Conservation (phyloP, 352 stramenopile genomes). For the Globisporangium orthogonon region DNA sequence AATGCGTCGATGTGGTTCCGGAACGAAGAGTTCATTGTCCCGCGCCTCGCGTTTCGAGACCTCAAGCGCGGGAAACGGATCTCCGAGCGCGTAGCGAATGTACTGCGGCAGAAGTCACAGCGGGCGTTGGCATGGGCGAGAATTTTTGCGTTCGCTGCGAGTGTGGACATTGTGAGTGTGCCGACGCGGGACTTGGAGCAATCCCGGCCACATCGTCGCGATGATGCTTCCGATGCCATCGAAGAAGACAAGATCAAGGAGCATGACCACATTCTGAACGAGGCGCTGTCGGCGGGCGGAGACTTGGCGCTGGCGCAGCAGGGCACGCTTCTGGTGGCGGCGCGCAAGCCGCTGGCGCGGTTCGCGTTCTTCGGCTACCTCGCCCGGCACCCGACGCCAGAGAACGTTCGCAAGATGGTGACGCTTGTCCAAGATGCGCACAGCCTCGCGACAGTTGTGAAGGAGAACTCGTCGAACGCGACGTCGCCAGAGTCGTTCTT, state of each 20-base stretch:
- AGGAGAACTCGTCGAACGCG: neutral
- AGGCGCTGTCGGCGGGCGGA: slow-evolving; percentile 8
- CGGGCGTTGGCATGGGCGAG: slow-evolving; percentile 8
- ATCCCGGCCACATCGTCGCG: neutral
- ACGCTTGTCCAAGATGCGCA: slow-evolving; percentile 8
- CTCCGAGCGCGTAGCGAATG: slow-evolving; percentile 3
- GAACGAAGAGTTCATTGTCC: slow-evolving; percentile 31
- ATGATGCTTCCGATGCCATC: neutral
- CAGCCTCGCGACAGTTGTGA: slow-evolving; percentile 9
- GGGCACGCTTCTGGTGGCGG: slow-evolving; percentile 6
- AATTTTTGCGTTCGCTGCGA: neutral
- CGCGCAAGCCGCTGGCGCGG: slow-evolving; percentile 4
- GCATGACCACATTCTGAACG: slow-evolving; percentile 7
- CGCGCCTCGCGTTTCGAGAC: slow-evolving; percentile 13
- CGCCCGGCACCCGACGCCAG: slow-evolving; percentile 1
- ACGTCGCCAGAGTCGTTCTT: neutral
- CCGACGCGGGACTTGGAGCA: neutral
- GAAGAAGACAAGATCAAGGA: slow-evolving; percentile 2
- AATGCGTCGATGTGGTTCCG: slow-evolving; percentile 26
- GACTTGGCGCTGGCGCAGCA: slow-evolving; percentile 7
- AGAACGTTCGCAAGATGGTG: slow-evolving; percentile 6
- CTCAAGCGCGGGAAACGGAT: slow-evolving; percentile 17
- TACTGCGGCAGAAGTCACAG: slow-evolving; percentile 13
- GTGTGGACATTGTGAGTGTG: neutral
- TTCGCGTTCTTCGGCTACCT: slow-evolving; percentile 16